Conservation (phyloP, 1,139 yeast genomes). For the Protomyces inouyei region DNA sequence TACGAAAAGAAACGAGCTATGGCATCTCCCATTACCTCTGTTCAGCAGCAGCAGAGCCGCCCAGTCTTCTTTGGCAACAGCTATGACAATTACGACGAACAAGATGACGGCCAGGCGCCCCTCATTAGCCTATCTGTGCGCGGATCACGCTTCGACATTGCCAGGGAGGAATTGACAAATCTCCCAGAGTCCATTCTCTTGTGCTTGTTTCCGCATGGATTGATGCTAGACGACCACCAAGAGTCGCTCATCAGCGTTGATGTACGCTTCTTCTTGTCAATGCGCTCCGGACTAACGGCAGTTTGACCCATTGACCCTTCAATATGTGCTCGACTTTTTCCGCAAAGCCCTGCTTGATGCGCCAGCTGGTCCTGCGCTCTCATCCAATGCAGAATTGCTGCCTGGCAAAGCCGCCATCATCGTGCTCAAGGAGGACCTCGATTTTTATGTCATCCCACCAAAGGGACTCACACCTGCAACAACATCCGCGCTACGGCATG, state of each 20-base stretch:
- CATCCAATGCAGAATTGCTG: constrained; percentile 52
- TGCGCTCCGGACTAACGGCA: constrained; percentile 40
- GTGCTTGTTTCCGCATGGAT: constrained; percentile 86
- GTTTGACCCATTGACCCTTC: constrained; percentile 80
- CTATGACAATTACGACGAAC: neutral
- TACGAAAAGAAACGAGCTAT: neutral
- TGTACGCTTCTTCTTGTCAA: constrained; percentile 26
- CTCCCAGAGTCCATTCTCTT: constrained; percentile 84
- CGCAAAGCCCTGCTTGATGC: constrained; percentile 42
- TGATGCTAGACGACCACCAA: constrained; percentile 74
- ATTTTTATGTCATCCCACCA: constrained; percentile 86
- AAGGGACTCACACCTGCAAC: constrained; percentile 33
- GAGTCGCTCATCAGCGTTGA: constrained; percentile 65
- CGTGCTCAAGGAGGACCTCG: constrained; percentile 88
- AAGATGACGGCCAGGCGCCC: constrained; percentile 29
- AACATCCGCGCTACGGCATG: neutral
- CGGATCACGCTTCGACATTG: constrained; percentile 60
- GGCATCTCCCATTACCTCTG: constrained; percentile 24
- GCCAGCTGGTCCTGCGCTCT: constrained; percentile 16
- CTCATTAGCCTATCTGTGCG: constrained; percentile 59
- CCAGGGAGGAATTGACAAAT: constrained; percentile 83
- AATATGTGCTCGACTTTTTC: constrained; percentile 69
- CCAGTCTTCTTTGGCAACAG: constrained; percentile 4
- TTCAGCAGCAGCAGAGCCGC: constrained; percentile 3
- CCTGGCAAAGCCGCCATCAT: constrained; percentile 84